These are phyloP conservation scores for Hypoxylon sp. DNA, from an alignment of 2,329 filamentous ascomycete species.

Conservation along the genomic window DNA sequence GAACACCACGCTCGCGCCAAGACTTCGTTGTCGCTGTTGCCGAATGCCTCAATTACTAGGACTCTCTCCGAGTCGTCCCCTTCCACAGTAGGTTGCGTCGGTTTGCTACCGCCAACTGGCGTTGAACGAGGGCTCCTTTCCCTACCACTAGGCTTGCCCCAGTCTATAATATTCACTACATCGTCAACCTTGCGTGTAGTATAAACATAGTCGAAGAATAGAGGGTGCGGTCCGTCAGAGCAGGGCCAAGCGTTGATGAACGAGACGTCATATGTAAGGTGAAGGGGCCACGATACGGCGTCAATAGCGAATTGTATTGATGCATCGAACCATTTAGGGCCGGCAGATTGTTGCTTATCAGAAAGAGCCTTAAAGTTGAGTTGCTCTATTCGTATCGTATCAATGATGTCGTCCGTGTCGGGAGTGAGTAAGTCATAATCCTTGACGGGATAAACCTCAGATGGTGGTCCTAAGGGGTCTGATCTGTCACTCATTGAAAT, in stretches of 20 bases:
- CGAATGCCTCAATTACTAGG: conserved; percentile 79
- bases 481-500: conserved; percentile 76
- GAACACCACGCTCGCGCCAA: conserved; percentile 83
- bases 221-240: conserved; percentile 73
- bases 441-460: conserved; percentile 73
- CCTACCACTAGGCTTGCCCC: conserved; percentile 64
- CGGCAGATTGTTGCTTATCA: conserved; percentile 47
- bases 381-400: conserved; percentile 79
- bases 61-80: conserved; percentile 74
- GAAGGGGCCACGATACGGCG: conserved; percentile 73
- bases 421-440: conserved; percentile 76
- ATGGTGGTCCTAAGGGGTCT: conserved; percentile 76
- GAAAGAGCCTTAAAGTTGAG: conserved; percentile 69
- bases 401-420: conserved; percentile 70
- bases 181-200: conserved; percentile 73
- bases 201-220: conserved; percentile 80
- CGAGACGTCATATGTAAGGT: conserved; percentile 74
- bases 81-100: conserved; percentile 45
- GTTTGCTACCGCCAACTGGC: conserved; percentile 45
- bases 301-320: conserved; percentile 75
- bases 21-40: conserved; percentile 81
- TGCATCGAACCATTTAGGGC: conserved; percentile 70
- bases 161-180: conserved; percentile 75
- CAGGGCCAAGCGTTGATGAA: conserved; percentile 78
- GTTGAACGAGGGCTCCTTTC: conserved; percentile 47